phyloP scores from a whole-genome alignment of 2,329 filamentous ascomycete species.

The Thielaviopsis euricoi region DNA sequence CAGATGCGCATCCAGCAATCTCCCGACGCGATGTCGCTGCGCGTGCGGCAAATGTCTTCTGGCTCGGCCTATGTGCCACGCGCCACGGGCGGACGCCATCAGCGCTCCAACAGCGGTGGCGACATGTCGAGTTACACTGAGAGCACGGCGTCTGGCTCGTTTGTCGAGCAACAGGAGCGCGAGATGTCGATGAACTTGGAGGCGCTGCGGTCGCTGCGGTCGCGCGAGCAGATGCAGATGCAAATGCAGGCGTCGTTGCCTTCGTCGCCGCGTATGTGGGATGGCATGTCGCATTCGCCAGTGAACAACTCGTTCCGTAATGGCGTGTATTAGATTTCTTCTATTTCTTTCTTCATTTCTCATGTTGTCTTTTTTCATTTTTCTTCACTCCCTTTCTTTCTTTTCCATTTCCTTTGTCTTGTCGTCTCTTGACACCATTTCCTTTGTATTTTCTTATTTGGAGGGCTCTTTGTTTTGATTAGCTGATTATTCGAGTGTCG shows the following conservation, averaged over 20 bases:
- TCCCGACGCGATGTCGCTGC: constrained; percentile 11
- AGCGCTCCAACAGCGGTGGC: constrained; percentile 20
- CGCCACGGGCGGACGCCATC: constrained; percentile 13
- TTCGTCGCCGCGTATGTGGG: not conserved
- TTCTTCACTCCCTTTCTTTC: not conserved
- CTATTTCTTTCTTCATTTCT: not conserved
- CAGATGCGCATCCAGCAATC: constrained; percentile 14
- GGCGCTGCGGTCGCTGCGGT: constrained; percentile 5
- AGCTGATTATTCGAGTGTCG: not conserved
- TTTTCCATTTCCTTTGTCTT: too few species aligned
- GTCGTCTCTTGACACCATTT: too few species aligned
- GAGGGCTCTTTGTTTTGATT: not conserved
- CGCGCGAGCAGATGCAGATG: not conserved
- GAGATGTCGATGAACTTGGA: constrained; percentile 3
- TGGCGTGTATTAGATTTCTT: not conserved
- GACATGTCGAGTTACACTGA: constrained; percentile 21
- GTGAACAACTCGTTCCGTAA: not conserved
- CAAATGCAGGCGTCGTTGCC: not conserved
- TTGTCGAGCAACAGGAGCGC: constrained; percentile 3
- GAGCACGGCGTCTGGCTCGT: constrained; percentile 7
- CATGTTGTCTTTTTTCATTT: not conserved
- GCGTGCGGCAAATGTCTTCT: constrained; percentile 15
- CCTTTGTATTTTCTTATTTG: not conserved
- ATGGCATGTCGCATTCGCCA: not conserved
- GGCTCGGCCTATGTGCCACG: constrained; percentile 8